These are phyloP conservation scores for Ganoderma resinaceum DNA, from an alignment of 1,284 basidiomycete genomes.

Conservation along the genomic window DNA sequence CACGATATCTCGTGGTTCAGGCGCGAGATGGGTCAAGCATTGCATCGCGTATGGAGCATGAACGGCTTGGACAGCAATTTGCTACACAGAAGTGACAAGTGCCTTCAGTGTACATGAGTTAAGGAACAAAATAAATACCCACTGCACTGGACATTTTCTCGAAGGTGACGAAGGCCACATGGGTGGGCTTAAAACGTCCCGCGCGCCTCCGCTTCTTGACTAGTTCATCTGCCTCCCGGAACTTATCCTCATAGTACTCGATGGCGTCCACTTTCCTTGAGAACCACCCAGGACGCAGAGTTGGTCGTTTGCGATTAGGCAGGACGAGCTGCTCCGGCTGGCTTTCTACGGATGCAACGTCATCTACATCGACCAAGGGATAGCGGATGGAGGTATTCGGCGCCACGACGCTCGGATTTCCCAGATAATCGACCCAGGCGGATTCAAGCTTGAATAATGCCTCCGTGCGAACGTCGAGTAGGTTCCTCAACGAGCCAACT, in stretches of 20 bases:
- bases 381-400: conserved; percentile 32
- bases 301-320: conserved; percentile 76
- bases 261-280: conserved; percentile 82
- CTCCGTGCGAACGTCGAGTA: conserved; percentile 81
- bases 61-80: conserved; percentile 90
- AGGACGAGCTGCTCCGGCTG: conserved; percentile 66
- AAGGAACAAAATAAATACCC: conserved; percentile 39
- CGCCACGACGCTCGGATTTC: conserved; percentile 83
- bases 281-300: conserved; percentile 73
- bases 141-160: conserved; percentile 93
- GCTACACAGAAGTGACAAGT: conserved; percentile 50
- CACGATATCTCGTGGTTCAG: conserved; percentile 95
- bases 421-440: conserved; percentile 91
- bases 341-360: conserved; percentile 53
- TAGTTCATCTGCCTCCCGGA: conserved; percentile 80
- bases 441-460: conserved; percentile 82
- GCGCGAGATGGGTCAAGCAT: conserved; percentile 78
- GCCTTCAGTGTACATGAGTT: neutral
- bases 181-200: conserved; percentile 81
- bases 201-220: conserved; percentile 71
- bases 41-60: conserved; percentile 77
- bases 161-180: conserved; percentile 96
- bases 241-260: conserved; percentile 82
- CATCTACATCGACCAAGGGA: conserved; percentile 57
- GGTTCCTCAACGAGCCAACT: conserved; percentile 73